phyloP scores from a whole-genome alignment of 2,329 filamentous ascomycete species.

The Neoascochyta sp. region DNA sequence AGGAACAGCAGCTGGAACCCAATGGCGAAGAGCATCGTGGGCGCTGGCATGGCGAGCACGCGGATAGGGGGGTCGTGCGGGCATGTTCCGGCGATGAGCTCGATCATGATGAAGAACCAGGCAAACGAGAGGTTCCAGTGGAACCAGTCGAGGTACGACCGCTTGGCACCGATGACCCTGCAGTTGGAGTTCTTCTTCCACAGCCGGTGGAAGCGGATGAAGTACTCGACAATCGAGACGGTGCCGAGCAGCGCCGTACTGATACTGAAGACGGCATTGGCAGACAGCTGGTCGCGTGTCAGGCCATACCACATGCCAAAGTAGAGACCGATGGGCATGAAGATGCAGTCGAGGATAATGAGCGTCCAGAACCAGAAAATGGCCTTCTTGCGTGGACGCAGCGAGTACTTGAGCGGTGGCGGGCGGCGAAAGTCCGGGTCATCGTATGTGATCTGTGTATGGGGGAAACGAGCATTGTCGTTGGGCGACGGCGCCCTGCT shows the following conservation, averaged over 20 bases:
- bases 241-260: constrained; percentile 53
- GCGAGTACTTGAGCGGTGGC: constrained; percentile 55
- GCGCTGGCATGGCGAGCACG: constrained; percentile 51
- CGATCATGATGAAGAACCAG: constrained; percentile 56
- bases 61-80: constrained; percentile 50
- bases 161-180: constrained; percentile 48
- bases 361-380: constrained; percentile 59
- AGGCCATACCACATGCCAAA: constrained; percentile 59
- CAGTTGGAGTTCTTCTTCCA: constrained; percentile 53
- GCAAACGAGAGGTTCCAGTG: constrained; percentile 56
- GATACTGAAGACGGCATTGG: constrained; percentile 53
- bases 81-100: constrained; percentile 52
- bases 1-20: constrained; percentile 50
- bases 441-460: constrained; percentile 41
- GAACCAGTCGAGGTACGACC: constrained; percentile 53
- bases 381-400: constrained; percentile 52
- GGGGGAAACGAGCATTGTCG: constrained; percentile 35
- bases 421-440: constrained; percentile 42
- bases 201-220: constrained; percentile 47
- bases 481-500: constrained; percentile 30
- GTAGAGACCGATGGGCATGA: constrained; percentile 58
- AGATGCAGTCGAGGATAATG: constrained; percentile 57
- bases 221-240: constrained; percentile 54
- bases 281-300: constrained; percentile 42
- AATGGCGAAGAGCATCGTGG: constrained; percentile 52